Evolutionary conservation across 371 early-diverging fungal genomes (phyloP), one percentile per base, ranked within the genome.

Genomic region (Rhizopus arrhizus): DNA sequence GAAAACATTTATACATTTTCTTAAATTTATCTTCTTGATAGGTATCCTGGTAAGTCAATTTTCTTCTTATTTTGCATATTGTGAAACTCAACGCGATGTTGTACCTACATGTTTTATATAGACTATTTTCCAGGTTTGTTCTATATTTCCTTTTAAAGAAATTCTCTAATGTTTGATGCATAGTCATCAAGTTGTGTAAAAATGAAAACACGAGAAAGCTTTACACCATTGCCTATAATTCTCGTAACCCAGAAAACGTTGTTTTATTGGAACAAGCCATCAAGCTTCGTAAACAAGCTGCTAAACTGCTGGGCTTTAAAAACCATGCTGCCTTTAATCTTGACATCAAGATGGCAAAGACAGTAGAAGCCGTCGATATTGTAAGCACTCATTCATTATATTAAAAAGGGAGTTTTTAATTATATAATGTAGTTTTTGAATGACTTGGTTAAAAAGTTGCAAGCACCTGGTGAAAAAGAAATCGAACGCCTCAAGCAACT

Each of bases 291-390:
- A 71, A 80, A 11, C 54, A 80, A 49, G 77, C 80, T 43, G 86
- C 89, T 53, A 85, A 80, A 69, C 72, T 77, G 52, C 66, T 93
- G 33, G 93, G 93, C 0, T 94, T 89, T 76, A 68, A 74, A 56
- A 84, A 77, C 35, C 93, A 94, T 70, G 91, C 91, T 10, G 85
- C 78, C 22, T 93, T 74, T 66, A 77, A 81, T 10, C 76, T 94
- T 10, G 91, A 94, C 62, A 79, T 85, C 45, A 89, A 89, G 70
- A 94, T 95, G 95, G 95, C 95, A 53, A 92, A 94, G 73, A 72
- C 70, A 3, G 86, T 89, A 3, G 79, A 81, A 45, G 74, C 72
- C 1, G 94, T 94, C 13, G 62, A 80, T 16, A 69, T 77, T 6
- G 80, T 80, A 68, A 59, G 59, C 2, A 22, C 22, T 22, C 22